Evolutionary conservation across 257 asterid genomes (phyloP).

Genomic region (Lycium ferocissimum): DNA sequence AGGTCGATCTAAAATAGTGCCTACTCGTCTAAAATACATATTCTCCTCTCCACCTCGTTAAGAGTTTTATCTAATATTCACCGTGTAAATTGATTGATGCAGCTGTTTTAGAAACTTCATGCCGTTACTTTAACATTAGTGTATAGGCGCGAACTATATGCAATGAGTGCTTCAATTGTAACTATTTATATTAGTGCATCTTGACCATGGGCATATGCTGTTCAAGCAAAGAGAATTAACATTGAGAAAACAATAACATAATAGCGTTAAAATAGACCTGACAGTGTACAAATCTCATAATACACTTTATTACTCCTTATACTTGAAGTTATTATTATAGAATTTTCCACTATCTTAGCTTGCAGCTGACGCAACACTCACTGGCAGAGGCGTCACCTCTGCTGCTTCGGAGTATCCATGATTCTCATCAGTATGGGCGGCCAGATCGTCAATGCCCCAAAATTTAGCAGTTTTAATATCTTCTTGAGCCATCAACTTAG

Average conservation of each 20-base stretch:
- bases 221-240: background rate
- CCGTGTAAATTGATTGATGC: background rate
- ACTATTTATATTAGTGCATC: background rate
- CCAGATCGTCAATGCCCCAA: conserved; percentile 57
- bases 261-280: background rate
- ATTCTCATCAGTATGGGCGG: background rate
- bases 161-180: background rate
- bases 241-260: background rate
- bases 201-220: background rate
- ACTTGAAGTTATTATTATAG: background rate
- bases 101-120: background rate
- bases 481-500: conserved; percentile 73
- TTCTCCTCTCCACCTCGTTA: background rate
- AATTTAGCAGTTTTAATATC: conserved; percentile 71
- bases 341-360: conserved; percentile 33
- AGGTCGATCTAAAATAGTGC: background rate
- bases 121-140: background rate
- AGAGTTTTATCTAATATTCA: no score
- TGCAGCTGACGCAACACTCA: conserved; percentile 45
- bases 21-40: background rate
- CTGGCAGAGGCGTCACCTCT: conserved; percentile 35
- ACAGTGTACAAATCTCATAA: background rate
- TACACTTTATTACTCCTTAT: background rate
- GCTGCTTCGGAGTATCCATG: conserved; percentile 26
- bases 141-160: background rate